Conservation (phyloP, 805 yeast genomes). For the Candida incommunis region DNA sequence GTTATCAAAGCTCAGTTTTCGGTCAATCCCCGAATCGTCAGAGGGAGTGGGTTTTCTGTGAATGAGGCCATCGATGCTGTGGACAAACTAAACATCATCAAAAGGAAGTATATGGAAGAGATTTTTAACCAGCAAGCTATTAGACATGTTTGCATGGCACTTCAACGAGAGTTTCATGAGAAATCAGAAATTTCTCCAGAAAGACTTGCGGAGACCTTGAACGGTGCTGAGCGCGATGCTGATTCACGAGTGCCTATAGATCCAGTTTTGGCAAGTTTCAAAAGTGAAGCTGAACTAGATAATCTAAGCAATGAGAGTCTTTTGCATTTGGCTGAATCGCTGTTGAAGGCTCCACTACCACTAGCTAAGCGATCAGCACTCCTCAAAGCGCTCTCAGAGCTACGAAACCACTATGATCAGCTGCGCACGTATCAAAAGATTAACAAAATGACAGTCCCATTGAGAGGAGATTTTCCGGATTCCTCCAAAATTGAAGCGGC, state of each 20-base stretch:
- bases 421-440: not conserved
- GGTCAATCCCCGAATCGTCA: not conserved
- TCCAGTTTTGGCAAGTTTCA: not conserved
- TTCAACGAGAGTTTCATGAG: conserved; percentile 2
- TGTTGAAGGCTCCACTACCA: not conserved
- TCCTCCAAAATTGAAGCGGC: not conserved
- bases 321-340: not conserved
- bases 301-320: not conserved
- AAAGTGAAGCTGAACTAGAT: not conserved
- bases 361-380: not conserved
- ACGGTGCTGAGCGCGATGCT: not conserved
- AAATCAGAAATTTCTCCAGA: not conserved
- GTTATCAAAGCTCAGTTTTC: conserved; percentile 2
- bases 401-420: not conserved
- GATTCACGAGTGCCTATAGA: conserved; percentile 1
- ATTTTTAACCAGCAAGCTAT: conserved; percentile 7
- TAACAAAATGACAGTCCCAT: not conserved
- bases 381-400: not conserved
- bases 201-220: not conserved
- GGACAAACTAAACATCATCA: conserved; percentile 4
- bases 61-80: conserved; percentile 1
- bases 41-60: not conserved
- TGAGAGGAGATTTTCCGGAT: not conserved
- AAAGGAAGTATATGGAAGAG: conserved; percentile 3
- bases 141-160: conserved; percentile 4